These are phyloP conservation scores for Emiliania huxleyi DNA, from an alignment of 78 protist genomes.

Conservation along the genomic window DNA sequence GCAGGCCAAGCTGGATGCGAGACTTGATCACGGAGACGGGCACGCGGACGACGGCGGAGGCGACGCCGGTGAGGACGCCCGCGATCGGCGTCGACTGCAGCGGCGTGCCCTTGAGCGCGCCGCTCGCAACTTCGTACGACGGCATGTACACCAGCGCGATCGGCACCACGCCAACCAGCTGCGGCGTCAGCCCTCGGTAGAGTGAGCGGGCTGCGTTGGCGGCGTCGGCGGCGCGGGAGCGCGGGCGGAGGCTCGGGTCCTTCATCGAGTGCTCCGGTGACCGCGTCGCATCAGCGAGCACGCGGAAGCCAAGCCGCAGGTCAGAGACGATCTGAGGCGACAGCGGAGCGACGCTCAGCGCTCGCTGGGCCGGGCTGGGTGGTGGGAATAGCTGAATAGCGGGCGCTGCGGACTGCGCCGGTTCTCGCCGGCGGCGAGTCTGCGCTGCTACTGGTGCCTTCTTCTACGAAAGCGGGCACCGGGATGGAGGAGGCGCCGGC, in stretches of 20 bases:
- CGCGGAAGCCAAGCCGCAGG: neutral
- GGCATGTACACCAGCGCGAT: neutral
- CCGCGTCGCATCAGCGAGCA: neutral
- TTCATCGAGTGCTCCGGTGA: neutral
- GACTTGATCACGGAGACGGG: neutral
- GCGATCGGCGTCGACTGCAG: neutral
- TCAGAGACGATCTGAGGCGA: neutral
- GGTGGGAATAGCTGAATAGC: no score
- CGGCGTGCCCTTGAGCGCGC: neutral
- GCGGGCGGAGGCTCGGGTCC: neutral
- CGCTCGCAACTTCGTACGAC: neutral
- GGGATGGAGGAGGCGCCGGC: no score
- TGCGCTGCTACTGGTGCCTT: no score
- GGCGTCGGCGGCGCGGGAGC: neutral
- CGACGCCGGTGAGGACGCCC: neutral
- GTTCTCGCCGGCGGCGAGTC: no score
- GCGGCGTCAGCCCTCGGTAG: neutral
- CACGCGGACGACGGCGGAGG: neutral
- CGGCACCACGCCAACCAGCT: neutral
- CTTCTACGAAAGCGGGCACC: no score
- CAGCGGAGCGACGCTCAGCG: neutral
- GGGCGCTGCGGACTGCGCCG: no score
- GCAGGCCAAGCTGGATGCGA: neutral
- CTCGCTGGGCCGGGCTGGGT: no score
- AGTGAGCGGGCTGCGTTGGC: neutral